Evolutionary conservation across 1,284 basidiomycete genomes (phyloP), one percentile per base, ranked within the genome.

Genomic region (Xerocomus amazonicus): DNA sequence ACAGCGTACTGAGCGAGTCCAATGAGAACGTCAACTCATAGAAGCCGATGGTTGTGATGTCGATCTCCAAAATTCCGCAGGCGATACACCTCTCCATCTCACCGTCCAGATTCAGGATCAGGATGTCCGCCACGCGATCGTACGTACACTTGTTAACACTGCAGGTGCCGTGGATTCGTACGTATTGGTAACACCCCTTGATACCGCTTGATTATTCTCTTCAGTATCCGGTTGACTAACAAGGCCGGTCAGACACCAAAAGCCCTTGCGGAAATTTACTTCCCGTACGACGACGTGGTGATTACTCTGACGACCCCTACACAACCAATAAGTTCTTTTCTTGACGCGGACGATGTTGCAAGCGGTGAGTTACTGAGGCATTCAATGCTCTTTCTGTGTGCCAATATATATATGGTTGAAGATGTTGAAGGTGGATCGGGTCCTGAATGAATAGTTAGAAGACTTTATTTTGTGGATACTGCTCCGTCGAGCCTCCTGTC

Each of bases 11-110:
- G 53, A 59, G 48, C 29, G 45, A 38, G 3, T 63, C 49, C 6
- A 3, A 46, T 1, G 60, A 60, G 14, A 27, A 68, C 17, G 54
- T 65, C 36, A 14, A 49, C 26, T 62, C 35, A 66, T 69, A 38
- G 59, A 59, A 48, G 58, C 58, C 1, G 45, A 61, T 5, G 66
- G 64, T 7, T 69, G 67, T 36, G 67, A 65, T 1, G 64, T 65
- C 34, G 67, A 65, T 37, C 56, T 51, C 6, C 55, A 54, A 46
- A 69, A 69, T 35, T 46, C 26, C 3, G 31, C 40, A 16, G 66
- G 67, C 3, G 38, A 69, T 9, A 68, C 66, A 7, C 63, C 63
- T 3, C 56, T 65, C 19, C 62, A 65, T 29, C 53, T 65, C 27
- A 60, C 67, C 3, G 54, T 69, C 28, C 40, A 50, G 36, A 54